phyloP scores from a whole-genome alignment of 306 rosid species.

The peach (Prunus persica) region Prunus_persica_NCBIv2 NC_034010.1:13857001-13857500 shows the following conservation, averaged over 20 bases:
- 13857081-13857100: too few relatives aligned
- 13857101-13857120: too few relatives aligned
- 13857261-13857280: slow-evolving; percentile 62
- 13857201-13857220: slow-evolving; percentile 45
- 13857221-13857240: slow-evolving; percentile 45
- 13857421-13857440: neutral
- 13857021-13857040: too few relatives aligned
- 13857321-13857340: slow-evolving; percentile 53
- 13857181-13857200: slow-evolving; percentile 62
- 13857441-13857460: too few relatives aligned
- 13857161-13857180: slow-evolving; percentile 63
- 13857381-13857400: slow-evolving; percentile 49
- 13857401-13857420: slow-evolving; percentile 57
- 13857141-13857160: slow-evolving; percentile 17
- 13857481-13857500: too few relatives aligned
- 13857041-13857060: too few relatives aligned
- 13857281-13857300: slow-evolving; percentile 49
- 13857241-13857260: slow-evolving; percentile 76
- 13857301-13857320: slow-evolving; percentile 47
- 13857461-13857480: too few relatives aligned
- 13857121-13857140: too few relatives aligned
- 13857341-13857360: slow-evolving; percentile 60
- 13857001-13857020: too few relatives aligned
- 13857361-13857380: slow-evolving; percentile 66
- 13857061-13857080: too few relatives aligned